A percentile compares a stretch with the other conserved stretches of the same genome.
Evolutionary conservation across 2,329 filamentous ascomycete genomes (phyloP).

Genomic region (Penicillium sp.): DNA sequence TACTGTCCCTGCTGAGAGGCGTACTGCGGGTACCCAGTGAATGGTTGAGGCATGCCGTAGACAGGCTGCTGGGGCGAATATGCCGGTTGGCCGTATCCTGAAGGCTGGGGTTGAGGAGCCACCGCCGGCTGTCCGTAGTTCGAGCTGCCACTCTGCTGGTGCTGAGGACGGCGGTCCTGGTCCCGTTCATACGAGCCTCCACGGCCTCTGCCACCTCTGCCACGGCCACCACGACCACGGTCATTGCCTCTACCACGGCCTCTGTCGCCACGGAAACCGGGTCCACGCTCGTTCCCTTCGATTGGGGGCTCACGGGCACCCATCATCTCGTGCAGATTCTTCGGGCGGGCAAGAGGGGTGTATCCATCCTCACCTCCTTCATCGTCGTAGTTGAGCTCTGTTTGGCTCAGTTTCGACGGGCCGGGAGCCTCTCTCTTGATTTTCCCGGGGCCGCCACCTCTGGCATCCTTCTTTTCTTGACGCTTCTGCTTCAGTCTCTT

Average conservation of each 20-base stretch:
- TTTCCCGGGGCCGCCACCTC: constrained; percentile 41
- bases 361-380: constrained; percentile 57
- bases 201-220: constrained; percentile 31
- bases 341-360: constrained; percentile 66
- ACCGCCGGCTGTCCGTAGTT: constrained; percentile 18
- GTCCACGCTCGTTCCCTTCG: constrained; percentile 35
- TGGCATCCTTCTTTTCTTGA: constrained; percentile 52
- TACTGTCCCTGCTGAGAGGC: constrained; percentile 34
- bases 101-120: constrained; percentile 21
- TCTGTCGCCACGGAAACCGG: constrained; percentile 46
- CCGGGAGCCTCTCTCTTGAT: constrained; percentile 36
- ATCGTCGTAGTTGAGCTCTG: constrained; percentile 66
- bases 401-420: constrained; percentile 39
- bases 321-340: constrained; percentile 58
- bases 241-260: constrained; percentile 47
- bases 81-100: constrained; percentile 22
- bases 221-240: constrained; percentile 38
- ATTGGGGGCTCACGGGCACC: constrained; percentile 37
- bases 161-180: constrained; percentile 30
- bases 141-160: constrained; percentile 30
- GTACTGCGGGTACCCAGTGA: constrained; percentile 22
- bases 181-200: constrained; percentile 30
- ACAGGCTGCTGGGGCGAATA: constrained; percentile 27
- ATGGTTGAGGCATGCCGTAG: constrained; percentile 30
- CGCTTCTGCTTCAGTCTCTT: constrained; percentile 66